Evolutionary conservation across 345 rosid species (phyloP).

Genomic region (Eutrema yunnanense): DNA sequence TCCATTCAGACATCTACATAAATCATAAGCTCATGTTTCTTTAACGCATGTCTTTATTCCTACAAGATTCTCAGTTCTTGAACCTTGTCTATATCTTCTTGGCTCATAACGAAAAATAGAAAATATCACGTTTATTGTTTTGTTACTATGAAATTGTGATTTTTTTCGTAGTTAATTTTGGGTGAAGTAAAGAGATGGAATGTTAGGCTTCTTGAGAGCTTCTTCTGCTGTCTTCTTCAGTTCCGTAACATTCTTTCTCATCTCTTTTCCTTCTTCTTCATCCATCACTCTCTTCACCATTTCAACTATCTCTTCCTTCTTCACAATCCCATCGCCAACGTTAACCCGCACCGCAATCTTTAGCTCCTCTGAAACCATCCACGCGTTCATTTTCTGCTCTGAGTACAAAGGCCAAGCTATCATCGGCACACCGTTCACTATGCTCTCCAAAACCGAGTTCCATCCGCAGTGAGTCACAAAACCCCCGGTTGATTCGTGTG

Average conservation of each 20-base stretch:
- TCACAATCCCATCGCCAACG: constrained; percentile 17
- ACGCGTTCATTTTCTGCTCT: constrained; percentile 52
- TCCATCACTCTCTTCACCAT: constrained; percentile 43
- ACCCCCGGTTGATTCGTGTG: constrained; percentile 39
- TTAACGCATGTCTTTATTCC: background rate
- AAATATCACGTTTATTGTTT: background rate
- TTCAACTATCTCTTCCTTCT: constrained; percentile 35
- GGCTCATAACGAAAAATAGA: background rate
- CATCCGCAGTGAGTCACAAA: constrained; percentile 54
- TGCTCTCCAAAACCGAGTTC: constrained; percentile 48
- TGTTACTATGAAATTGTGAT: background rate
- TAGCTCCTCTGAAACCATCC: constrained; percentile 35
- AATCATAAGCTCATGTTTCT: constrained; percentile 3
- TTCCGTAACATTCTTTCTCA: constrained; percentile 26
- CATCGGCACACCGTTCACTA: constrained; percentile 50
- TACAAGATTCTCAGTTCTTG: background rate
- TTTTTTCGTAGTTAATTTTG: background rate
- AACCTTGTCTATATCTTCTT: background rate
- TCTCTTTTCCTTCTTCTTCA: constrained; percentile 31
- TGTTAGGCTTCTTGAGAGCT: constrained; percentile 12
- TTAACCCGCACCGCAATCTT: constrained; percentile 32
- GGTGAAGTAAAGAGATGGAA: constrained; percentile 8
- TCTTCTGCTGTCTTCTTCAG: constrained; percentile 36
- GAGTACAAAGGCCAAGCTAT: constrained; percentile 58
- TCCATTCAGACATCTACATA: background rate